Evolutionary conservation across 2,329 filamentous ascomycete species (phyloP).

Genomic region (Peltaster fructicola): DNA sequence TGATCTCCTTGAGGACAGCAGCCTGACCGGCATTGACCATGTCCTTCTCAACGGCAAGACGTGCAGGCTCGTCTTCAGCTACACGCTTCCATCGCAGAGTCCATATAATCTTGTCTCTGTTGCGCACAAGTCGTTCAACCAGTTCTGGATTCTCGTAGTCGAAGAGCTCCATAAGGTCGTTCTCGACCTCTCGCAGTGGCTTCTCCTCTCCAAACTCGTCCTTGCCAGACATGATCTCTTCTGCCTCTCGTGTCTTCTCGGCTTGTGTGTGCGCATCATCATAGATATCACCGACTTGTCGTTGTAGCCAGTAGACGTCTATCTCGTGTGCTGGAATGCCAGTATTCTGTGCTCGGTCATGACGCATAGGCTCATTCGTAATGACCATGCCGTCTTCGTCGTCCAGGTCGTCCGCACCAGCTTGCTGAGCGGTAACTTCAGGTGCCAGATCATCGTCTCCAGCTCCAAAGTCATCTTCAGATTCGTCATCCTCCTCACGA

Average conservation of each 20-base stretch:
- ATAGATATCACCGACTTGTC: constrained; percentile 77
- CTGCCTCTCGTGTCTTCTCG: constrained; percentile 72
- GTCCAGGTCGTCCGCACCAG: constrained; percentile 30
- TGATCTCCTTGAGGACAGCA: constrained; percentile 73
- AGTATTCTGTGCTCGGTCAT: constrained; percentile 31
- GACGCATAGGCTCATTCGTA: constrained; percentile 42
- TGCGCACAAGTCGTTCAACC: constrained; percentile 77
- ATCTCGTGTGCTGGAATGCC: constrained; percentile 67
- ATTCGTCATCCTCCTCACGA: constrained; percentile 60
- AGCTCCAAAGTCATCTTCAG: constrained; percentile 46
- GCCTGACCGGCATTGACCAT: constrained; percentile 80
- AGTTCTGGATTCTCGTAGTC: constrained; percentile 93
- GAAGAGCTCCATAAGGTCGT: constrained; percentile 95
- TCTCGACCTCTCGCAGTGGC: constrained; percentile 81
- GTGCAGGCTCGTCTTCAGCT: constrained; percentile 57
- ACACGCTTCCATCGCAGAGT: constrained; percentile 72
- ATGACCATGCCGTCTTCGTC: constrained; percentile 73
- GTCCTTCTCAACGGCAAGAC: constrained; percentile 64
- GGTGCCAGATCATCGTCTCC: constrained; percentile 17
- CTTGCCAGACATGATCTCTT: constrained; percentile 64
- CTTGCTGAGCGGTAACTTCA: constrained; percentile 26
- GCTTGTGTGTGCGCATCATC: constrained; percentile 84
- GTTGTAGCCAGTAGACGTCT: constrained; percentile 92
- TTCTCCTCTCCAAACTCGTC: constrained; percentile 61
- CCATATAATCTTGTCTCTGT: constrained; percentile 91